Evolutionary conservation across 164 flowering plant species (phyloP).

Genomic region (Annona squamosa): DNA sequence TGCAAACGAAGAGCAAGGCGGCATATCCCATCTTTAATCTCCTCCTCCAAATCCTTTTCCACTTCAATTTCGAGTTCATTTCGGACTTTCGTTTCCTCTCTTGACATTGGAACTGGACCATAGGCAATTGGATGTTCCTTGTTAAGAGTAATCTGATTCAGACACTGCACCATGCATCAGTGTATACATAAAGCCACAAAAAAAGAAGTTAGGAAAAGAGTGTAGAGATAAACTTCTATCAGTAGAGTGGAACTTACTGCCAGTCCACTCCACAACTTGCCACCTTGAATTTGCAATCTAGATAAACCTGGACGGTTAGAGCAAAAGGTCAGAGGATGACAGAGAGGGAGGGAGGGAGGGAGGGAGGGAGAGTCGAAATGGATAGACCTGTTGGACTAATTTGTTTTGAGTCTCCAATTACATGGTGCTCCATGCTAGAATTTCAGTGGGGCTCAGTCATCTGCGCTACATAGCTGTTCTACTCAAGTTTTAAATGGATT

Average conservation of each 20-base stretch:
- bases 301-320: conserved; percentile 2
- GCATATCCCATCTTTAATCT: conserved; percentile 58
- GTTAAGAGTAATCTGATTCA: conserved; percentile 9
- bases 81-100: conserved; percentile 45
- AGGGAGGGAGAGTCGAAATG: not conserved
- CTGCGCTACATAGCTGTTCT: not conserved
- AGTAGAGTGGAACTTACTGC: not conserved
- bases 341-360: not conserved
- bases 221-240: not conserved
- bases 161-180: not conserved
- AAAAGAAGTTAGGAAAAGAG: not conserved
- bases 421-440: not conserved
- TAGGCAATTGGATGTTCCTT: not conserved
- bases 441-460: not conserved
- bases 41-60: conserved; percentile 52
- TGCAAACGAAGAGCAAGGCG: conserved; percentile 48
- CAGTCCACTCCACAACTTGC: not conserved
- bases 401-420: not conserved
- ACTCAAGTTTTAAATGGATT: conserved; percentile 4
- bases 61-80: conserved; percentile 49
- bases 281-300: not conserved
- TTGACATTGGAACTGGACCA: conserved; percentile 13
- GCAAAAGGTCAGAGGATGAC: not conserved
- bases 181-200: not conserved
- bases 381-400: not conserved